These are phyloP conservation scores for Metschnikowia henanensis DNA, from an alignment of 805 yeast genomes.

Conservation along the genomic window DNA sequence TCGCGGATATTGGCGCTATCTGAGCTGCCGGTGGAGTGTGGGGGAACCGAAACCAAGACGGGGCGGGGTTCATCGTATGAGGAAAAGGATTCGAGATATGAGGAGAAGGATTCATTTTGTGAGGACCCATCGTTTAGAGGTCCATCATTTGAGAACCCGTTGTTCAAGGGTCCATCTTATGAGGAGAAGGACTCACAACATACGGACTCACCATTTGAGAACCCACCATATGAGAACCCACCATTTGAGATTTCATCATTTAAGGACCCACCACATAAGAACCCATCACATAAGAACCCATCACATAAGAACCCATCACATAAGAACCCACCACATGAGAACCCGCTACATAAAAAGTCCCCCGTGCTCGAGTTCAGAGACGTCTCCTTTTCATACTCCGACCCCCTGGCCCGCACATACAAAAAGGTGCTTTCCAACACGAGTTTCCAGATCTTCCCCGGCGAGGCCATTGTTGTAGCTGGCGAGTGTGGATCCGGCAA, in stretches of 20 bases:
- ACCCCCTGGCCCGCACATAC: constrained; percentile 18
- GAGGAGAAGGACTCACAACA: too few relatives aligned
- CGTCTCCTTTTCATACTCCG: constrained; percentile 52
- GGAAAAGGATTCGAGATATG: too few relatives aligned
- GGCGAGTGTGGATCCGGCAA: constrained; percentile 95
- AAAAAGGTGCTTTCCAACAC: constrained; percentile 41
- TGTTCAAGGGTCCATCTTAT: too few relatives aligned
- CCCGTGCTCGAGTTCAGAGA: constrained; percentile 44
- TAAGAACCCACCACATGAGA: neutral
- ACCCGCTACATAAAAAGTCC: too few relatives aligned
- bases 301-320: neutral
- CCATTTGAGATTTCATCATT: too few relatives aligned
- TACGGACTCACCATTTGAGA: too few relatives aligned
- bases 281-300: neutral
- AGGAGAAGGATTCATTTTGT: too few relatives aligned
- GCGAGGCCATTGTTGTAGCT: constrained; percentile 62
- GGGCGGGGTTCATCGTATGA: too few relatives aligned
- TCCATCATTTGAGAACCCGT: too few relatives aligned
- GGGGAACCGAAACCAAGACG: neutral
- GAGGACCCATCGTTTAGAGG: too few relatives aligned
- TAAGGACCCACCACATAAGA: constrained; percentile 11
- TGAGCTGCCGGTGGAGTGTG: constrained; percentile 35
- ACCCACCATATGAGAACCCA: too few relatives aligned
- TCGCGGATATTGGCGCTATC: constrained; percentile 38
- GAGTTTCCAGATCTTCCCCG: constrained; percentile 40